A percentile compares a stretch with the other conserved stretches of the same genome.
Evolutionary conservation across 2,329 filamentous ascomycete species (phyloP).

Genomic region (Salinomyces thailandicus): DNA sequence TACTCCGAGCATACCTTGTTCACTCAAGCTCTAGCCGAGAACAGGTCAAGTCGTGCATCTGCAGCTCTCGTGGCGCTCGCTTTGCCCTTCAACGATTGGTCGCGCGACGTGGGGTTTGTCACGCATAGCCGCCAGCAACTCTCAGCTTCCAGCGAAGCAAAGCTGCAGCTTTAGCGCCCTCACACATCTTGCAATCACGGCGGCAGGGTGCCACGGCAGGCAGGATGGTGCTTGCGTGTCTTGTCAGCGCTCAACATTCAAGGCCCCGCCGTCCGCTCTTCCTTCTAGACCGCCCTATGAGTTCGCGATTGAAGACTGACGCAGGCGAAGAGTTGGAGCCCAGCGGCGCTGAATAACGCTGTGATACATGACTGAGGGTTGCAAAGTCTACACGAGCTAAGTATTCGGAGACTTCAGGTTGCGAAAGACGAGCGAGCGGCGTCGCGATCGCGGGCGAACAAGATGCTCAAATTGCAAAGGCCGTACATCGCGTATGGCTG

Average conservation of each 20-base stretch:
- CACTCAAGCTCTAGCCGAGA: no score
- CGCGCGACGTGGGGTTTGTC: no score
- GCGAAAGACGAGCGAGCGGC: background rate
- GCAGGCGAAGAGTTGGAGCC: background rate
- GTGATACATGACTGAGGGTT: background rate
- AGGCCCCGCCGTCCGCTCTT: background rate
- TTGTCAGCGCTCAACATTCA: slow-evolving; percentile 1
- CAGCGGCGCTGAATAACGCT: background rate
- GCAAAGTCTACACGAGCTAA: background rate
- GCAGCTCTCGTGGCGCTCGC: no score
- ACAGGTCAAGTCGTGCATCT: no score
- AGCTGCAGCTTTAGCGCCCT: background rate
- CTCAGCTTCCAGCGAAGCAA: slow-evolving; percentile 1
- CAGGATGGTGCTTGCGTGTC: background rate
- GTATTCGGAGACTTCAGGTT: background rate
- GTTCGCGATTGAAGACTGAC: background rate
- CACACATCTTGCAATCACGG: background rate
- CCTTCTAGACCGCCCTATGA: background rate
- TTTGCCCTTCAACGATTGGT: no score
- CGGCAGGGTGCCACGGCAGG: background rate
- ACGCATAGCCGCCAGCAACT: background rate
- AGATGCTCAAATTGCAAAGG: background rate
- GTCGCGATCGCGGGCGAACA: no score
- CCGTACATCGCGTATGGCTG: slow-evolving; percentile 40
- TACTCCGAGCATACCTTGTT: no score